A percentile compares a stretch with the other conserved stretches of the same genome.
Conservation (phyloP, 257 asterid genomes). For the Gentiana straminea region DNA sequence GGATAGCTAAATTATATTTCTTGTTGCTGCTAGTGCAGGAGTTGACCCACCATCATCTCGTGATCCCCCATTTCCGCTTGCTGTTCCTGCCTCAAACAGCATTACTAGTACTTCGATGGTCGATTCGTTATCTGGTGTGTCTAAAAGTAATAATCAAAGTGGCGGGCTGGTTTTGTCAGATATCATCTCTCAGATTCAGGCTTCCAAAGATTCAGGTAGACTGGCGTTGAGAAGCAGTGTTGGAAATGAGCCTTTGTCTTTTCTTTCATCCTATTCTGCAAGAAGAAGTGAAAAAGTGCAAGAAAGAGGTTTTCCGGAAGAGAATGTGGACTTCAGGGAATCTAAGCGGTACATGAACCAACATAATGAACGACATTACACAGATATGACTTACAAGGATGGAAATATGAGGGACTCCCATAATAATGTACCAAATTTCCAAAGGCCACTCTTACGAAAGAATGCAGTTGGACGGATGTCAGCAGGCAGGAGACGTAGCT, state of each 20-base stretch:
- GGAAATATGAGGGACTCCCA: slow-evolving; percentile 64
- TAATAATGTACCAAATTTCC: slow-evolving; percentile 74
- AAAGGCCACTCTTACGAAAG: slow-evolving; percentile 86
- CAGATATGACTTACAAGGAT: slow-evolving; percentile 57
- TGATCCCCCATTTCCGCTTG: slow-evolving; percentile 97
- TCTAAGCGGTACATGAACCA: slow-evolving; percentile 53
- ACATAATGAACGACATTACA: slow-evolving; percentile 54
- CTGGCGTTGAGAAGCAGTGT: slow-evolving; percentile 42
- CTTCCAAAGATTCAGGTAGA: slow-evolving; percentile 80
- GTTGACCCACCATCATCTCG: slow-evolving; percentile 99
- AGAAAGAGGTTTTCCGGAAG: slow-evolving; percentile 58
- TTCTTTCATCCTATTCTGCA: slow-evolving; percentile 53
- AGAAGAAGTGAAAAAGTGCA: slow-evolving; percentile 74
- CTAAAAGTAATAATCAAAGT: slow-evolving; percentile 65
- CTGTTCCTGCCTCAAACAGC: slow-evolving; percentile 88
- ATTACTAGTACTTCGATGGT: slow-evolving; percentile 41
- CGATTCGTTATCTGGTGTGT: slow-evolving; percentile 46
- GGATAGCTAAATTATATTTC: slow-evolving; percentile 41
- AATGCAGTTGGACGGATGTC: slow-evolving; percentile 79
- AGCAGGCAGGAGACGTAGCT: slow-evolving; percentile 85
- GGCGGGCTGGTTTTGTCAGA: slow-evolving; percentile 87
- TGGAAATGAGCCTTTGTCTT: slow-evolving; percentile 50
- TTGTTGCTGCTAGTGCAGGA: slow-evolving; percentile 95
- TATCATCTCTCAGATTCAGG: slow-evolving; percentile 88
- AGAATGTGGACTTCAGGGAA: slow-evolving; percentile 62